Conservation (phyloP, 1,284 basidiomycete genomes). For the Coniferiporia weirii region DNA sequence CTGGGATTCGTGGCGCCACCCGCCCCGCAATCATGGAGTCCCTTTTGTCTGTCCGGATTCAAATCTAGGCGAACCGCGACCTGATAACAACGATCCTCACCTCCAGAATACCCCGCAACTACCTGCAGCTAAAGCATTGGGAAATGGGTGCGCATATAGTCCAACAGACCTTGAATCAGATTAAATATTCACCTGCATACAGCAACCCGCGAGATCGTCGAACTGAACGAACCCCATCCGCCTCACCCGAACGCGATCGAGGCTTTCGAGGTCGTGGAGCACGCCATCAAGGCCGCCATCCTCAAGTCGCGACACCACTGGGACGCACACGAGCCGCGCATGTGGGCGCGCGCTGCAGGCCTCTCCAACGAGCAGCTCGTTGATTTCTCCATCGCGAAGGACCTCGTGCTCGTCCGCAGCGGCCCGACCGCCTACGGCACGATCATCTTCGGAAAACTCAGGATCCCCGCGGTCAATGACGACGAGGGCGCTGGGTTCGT, state of each 20-base stretch:
- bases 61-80: too few species aligned
- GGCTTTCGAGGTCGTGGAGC: slow-evolving; percentile 52
- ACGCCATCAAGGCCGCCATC: slow-evolving; percentile 56
- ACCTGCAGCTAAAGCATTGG: neutral
- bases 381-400: slow-evolving; percentile 47
- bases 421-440: slow-evolving; percentile 54
- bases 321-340: slow-evolving; percentile 66
- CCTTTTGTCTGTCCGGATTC: too few species aligned
- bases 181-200: neutral
- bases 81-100: too few species aligned
- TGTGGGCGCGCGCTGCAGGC: slow-evolving; percentile 58
- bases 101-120: too few species aligned
- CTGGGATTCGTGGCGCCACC: too few species aligned
- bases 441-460: slow-evolving; percentile 72
- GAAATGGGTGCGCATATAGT: neutral
- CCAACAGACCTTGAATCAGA: neutral
- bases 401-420: slow-evolving; percentile 53
- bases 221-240: slow-evolving; percentile 51
- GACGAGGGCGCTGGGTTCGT: slow-evolving; percentile 56
- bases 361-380: slow-evolving; percentile 50
- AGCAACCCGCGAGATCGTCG: slow-evolving; percentile 55
- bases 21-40: too few species aligned
- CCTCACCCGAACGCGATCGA: slow-evolving; percentile 55
- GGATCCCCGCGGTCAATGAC: slow-evolving; percentile 60
- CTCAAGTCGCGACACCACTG: slow-evolving; percentile 59